Conservation (phyloP, 164 flowering plant species). For the Berberis vulgaris region DNA sequence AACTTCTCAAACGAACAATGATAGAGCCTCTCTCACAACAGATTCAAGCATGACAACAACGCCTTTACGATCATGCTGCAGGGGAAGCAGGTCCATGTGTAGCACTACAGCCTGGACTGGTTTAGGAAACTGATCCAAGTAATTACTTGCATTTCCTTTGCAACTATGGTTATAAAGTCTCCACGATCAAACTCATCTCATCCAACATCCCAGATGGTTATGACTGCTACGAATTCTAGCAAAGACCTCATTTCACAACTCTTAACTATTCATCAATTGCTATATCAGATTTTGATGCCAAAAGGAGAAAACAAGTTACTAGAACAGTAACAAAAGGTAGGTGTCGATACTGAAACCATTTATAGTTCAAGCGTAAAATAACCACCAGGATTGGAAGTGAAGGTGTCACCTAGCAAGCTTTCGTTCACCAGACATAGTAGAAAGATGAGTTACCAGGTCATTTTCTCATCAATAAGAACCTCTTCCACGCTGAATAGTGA, state of each 20-base stretch:
- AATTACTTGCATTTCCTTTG: constrained; percentile 65
- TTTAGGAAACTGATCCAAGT: constrained; percentile 41
- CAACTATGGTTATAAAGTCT: constrained; percentile 34
- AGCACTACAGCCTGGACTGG: constrained; percentile 65
- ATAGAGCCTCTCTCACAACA: constrained; percentile 36
- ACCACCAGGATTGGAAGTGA: constrained; percentile 35
- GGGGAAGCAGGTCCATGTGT: constrained; percentile 52
- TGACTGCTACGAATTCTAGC: constrained; percentile 40
- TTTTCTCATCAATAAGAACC: constrained; percentile 22
- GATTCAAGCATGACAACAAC: constrained; percentile 41
- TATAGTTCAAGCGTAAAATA: constrained; percentile 35
- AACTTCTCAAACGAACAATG: constrained; percentile 53
- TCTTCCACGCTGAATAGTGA: constrained; percentile 9
- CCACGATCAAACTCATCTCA: constrained; percentile 33
- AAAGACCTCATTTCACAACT: constrained; percentile 44
- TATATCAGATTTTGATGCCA: constrained; percentile 29
- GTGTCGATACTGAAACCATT: constrained; percentile 26
- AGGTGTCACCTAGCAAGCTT: constrained; percentile 44
- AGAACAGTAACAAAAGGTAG: constrained; percentile 71
- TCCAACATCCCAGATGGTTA: constrained; percentile 26
- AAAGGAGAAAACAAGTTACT: constrained; percentile 30
- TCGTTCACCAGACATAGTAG: constrained; percentile 31
- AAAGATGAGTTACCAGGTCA: constrained; percentile 46
- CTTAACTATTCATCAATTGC: constrained; percentile 83
- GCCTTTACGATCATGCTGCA: constrained; percentile 58